Conservation (phyloP, 495 filamentous ascomycete species). For the Aspergillus ostianus region DNA sequence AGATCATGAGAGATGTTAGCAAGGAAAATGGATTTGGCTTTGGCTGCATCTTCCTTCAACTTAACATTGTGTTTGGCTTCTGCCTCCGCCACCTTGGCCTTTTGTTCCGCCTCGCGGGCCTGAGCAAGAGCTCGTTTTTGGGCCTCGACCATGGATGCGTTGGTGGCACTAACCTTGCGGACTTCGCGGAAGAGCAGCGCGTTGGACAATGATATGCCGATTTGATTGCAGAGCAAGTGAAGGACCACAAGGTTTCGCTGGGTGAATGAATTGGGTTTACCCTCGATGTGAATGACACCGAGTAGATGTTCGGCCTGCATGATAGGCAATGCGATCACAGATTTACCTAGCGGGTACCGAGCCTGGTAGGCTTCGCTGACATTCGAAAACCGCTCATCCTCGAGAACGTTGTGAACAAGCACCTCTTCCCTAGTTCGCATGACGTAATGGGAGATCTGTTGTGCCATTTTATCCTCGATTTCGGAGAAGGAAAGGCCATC, state of each 20-base stretch:
- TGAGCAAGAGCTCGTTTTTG: conserved; percentile 80
- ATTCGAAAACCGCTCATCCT: conserved; percentile 84
- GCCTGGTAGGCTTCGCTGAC: conserved; percentile 68
- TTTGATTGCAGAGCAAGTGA: conserved; percentile 83
- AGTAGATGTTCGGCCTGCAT: conserved; percentile 74
- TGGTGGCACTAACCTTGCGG: conserved; percentile 75
- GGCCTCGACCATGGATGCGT: conserved; percentile 82
- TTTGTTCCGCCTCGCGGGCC: conserved; percentile 75
- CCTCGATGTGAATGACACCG: conserved; percentile 83
- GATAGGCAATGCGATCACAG: conserved; percentile 84
- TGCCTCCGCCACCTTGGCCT: conserved; percentile 78
- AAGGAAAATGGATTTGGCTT: conserved; percentile 88
- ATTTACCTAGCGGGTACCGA: conserved; percentile 66
- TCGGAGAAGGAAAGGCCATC: conserved; percentile 64
- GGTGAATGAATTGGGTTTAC: conserved; percentile 80
- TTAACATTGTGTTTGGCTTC: conserved; percentile 84
- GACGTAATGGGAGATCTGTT: conserved; percentile 78
- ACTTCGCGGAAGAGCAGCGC: conserved; percentile 79
- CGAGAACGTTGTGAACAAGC: conserved; percentile 77
- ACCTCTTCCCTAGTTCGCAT: conserved; percentile 81
- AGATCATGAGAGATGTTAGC: conserved; percentile 90
- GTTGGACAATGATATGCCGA: conserved; percentile 85
- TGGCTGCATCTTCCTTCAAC: conserved; percentile 86
- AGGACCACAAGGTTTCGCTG: conserved; percentile 84
- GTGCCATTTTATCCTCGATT: conserved; percentile 64